Conservation (phyloP, 192 early-diverging fungal genomes). For the Coemansia asiatica region DNA sequence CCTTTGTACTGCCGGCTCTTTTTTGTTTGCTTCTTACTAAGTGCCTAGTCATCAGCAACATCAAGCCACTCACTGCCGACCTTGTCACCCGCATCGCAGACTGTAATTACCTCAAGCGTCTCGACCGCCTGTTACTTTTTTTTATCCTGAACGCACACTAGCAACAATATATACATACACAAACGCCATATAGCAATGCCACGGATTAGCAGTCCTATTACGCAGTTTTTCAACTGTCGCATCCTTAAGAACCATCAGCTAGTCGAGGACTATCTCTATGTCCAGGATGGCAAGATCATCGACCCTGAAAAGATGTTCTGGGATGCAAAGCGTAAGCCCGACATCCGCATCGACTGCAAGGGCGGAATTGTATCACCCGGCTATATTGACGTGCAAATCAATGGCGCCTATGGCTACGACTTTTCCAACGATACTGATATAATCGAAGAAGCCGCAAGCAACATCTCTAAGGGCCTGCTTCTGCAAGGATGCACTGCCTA, state of each 20-base stretch:
- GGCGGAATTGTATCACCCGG: slow-evolving; percentile 76
- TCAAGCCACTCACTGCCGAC: too few species aligned
- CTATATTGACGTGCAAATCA: slow-evolving; percentile 80
- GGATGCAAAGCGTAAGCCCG: slow-evolving; percentile 62
- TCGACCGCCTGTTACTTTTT: too few species aligned
- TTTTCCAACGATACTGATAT: slow-evolving; percentile 67
- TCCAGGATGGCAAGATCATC: slow-evolving; percentile 76
- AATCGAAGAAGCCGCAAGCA: slow-evolving; percentile 63
- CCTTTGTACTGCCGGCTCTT: neutral
- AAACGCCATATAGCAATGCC: slow-evolving; percentile 7
- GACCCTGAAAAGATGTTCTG: slow-evolving; percentile 73
- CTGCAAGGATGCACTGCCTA: slow-evolving; percentile 79
- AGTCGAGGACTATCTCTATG: slow-evolving; percentile 71
- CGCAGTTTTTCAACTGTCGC: slow-evolving; percentile 76
- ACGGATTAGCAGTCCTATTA: slow-evolving; percentile 30
- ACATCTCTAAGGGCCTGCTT: slow-evolving; percentile 71
- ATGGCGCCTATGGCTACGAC: slow-evolving; percentile 81
- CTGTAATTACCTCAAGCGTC: too few species aligned
- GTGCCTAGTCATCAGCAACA: neutral
- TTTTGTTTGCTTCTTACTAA: neutral
- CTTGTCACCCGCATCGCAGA: too few species aligned
- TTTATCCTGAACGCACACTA: neutral
- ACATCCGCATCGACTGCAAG: slow-evolving; percentile 69
- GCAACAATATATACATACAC: neutral
- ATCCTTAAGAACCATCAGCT: slow-evolving; percentile 75